Evolutionary conservation across 2,329 filamentous ascomycete species (phyloP), one percentile per base, ranked within the genome.

Genomic region (Ophiosphaerella korrae): DNA sequence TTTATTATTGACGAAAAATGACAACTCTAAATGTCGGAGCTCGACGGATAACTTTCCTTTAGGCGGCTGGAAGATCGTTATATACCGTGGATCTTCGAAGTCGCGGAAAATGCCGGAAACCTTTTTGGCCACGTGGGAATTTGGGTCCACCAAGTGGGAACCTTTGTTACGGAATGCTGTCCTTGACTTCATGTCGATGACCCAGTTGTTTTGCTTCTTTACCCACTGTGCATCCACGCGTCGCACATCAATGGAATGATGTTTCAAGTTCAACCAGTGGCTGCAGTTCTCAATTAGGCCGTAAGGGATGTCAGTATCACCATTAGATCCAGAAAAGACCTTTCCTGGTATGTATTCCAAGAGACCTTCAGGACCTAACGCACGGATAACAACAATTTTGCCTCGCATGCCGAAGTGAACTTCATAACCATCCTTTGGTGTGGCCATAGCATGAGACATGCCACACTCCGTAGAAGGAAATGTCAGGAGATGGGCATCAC

Each of bases 201-300:
- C 54, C 78, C 79, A 82, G 53, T 80, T 74, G 4, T 62, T 58
- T 0, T 12, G 1, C 39, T 67, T 77, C 0, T 38, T 48, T 11
- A 45, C 69, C 80, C 80, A 83, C 26, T 29, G 26, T 1, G 72
- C 70, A n/a, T 64, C 52, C 1, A 66, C 64, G 6, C 75, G 77
- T 7, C 84, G 75, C 18, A 87, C 79, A 38, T 88, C 81, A 89
- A 42, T 1, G 70, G 44, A 2, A 74, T 72, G 1, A 69, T 71
- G 1, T 52, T 7, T 41, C 0, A 85, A 11, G 36, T 88, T 74
- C 3, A 88, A 70, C 84, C 85, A 88, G 53, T 89, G 85, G 0
- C 81, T 73, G 42, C 82, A 87, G 6, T 78, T 69, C 0, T 80
- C 66, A 0, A 85, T 53, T 0, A 89, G 71, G 0, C 74, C 63